phyloP scores from a whole-genome alignment of 139 green algal species.

The Tetradesmus lagerheimii region DNA sequence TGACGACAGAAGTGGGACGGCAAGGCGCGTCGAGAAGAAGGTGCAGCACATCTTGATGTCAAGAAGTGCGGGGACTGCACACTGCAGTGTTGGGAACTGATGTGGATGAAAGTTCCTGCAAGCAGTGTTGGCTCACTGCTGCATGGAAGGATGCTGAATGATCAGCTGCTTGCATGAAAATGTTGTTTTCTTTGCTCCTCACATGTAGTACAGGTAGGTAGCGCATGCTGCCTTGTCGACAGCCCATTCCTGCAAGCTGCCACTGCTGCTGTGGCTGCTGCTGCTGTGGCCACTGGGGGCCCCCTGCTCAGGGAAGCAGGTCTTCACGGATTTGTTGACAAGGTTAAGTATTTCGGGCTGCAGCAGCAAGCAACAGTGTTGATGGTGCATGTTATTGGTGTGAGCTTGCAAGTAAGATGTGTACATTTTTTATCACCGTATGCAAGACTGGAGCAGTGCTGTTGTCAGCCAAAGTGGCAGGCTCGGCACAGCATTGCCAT shows the following conservation, averaged over 20 bases:
- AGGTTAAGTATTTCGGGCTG: constrained; percentile 24
- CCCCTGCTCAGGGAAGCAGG: neutral
- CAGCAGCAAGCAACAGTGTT: too few relatives aligned
- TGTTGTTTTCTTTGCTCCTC: neutral
- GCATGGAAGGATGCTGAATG: neutral
- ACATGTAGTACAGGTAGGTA: constrained; percentile 30
- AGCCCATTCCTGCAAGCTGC: constrained; percentile 4
- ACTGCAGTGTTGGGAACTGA: neutral
- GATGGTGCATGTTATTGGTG: too few relatives aligned
- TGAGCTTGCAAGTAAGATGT: too few relatives aligned
- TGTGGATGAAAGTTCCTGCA: neutral
- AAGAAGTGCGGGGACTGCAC: neutral
- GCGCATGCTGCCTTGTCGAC: neutral
- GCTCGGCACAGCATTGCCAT: neutral
- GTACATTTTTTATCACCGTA: too few relatives aligned
- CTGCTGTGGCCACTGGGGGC: neutral
- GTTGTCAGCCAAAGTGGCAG: too few relatives aligned
- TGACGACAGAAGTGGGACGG: too few relatives aligned
- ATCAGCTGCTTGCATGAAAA: neutral
- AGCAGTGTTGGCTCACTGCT: neutral
- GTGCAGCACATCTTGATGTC: too few relatives aligned
- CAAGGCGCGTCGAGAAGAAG: too few relatives aligned
- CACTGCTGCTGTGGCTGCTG: neutral
- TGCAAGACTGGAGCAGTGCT: neutral
- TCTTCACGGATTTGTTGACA: neutral